Evolutionary conservation across 1,284 basidiomycete genomes (phyloP).

Genomic region (Hemileia vastatrix): DNA sequence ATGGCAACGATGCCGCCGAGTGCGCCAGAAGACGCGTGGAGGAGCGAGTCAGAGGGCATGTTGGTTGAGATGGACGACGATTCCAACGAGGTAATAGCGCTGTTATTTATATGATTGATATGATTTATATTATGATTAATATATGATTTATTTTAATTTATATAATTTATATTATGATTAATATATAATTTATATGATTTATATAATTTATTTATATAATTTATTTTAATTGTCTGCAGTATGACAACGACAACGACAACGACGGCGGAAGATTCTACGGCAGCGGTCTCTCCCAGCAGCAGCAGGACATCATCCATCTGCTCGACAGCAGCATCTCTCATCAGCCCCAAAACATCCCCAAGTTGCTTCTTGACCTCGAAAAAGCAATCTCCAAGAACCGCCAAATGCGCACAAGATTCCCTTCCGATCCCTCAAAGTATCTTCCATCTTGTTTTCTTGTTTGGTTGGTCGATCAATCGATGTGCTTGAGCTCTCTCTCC

Average conservation of each 20-base stretch:
- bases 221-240: too few relatives aligned
- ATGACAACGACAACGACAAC: constrained; percentile 11
- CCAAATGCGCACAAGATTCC: constrained; percentile 58
- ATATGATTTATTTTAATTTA: too few relatives aligned
- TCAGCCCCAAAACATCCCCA: constrained; percentile 49
- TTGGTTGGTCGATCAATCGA: background rate
- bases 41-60: constrained; percentile 57
- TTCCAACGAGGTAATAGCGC: background rate
- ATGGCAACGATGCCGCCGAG: constrained; percentile 83
- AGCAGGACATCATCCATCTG: constrained; percentile 19
- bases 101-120: too few relatives aligned
- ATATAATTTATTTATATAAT: too few relatives aligned
- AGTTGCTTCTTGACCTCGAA: constrained; percentile 71
- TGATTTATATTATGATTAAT: too few relatives aligned
- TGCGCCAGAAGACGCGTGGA: constrained; percentile 82
- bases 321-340: constrained; percentile 2
- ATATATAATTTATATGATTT: too few relatives aligned
- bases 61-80: background rate
- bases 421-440: constrained; percentile 38
- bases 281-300: constrained; percentile 13
- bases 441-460: constrained; percentile 1
- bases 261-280: constrained; percentile 21
- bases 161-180: too few relatives aligned
- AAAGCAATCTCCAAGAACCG: constrained; percentile 84
- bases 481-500: background rate